These are phyloP conservation scores for Alternaria burnsii DNA, from an alignment of 2,329 filamentous ascomycete species.

Conservation along the genomic window DNA sequence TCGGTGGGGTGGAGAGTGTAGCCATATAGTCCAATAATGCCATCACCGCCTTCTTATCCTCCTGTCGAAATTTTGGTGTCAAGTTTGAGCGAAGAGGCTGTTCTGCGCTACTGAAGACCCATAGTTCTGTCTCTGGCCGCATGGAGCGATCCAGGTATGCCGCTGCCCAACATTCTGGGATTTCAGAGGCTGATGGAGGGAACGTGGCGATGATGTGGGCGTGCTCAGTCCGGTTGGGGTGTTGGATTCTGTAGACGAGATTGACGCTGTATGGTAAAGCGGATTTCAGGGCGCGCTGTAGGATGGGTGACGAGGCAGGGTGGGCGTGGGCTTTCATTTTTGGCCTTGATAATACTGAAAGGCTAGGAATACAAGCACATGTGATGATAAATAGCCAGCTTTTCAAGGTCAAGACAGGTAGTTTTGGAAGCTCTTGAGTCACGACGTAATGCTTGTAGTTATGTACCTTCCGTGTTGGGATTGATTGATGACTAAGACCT, in stretches of 20 bases:
- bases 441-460: background rate
- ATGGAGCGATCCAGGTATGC: conserved; percentile 69
- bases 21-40: conserved; percentile 40
- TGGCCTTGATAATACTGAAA: background rate
- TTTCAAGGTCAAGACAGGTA: background rate
- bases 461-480: conserved; percentile 15
- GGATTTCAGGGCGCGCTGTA: conserved; percentile 60
- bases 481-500: conserved; percentile 9
- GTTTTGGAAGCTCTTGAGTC: background rate
- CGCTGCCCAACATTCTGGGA: conserved; percentile 60
- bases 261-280: conserved; percentile 68
- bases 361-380: background rate
- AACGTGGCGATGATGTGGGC: conserved; percentile 50
- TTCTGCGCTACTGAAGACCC: conserved; percentile 61
- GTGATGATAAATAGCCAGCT: background rate
- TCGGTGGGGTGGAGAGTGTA: conserved; percentile 35
- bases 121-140: conserved; percentile 70
- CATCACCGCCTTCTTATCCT: conserved; percentile 43
- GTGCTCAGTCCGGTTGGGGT: conserved; percentile 55
- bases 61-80: conserved; percentile 28
- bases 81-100: conserved; percentile 27
- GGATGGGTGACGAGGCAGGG: conserved; percentile 54
- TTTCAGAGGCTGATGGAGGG: conserved; percentile 33
- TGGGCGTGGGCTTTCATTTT: conserved; percentile 33
- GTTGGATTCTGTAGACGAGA: conserved; percentile 70